These are phyloP conservation scores for Rhodotorula sp. DNA, from an alignment of 1,284 basidiomycete genomes.

Conservation along the genomic window DNA sequence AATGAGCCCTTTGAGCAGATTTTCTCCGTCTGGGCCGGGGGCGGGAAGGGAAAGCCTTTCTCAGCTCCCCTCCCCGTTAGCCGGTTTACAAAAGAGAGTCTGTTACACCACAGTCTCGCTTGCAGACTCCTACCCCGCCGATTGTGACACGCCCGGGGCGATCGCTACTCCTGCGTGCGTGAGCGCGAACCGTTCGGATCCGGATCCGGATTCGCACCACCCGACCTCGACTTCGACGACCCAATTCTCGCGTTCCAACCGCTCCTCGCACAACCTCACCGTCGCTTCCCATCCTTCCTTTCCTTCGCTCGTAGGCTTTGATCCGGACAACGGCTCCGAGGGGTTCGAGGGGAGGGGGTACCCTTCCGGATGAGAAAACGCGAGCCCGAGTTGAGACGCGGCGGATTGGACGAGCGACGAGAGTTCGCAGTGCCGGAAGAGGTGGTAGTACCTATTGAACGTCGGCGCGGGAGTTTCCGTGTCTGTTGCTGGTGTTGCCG, in stretches of 20 bases:
- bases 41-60: too few relatives aligned
- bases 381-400: slow-evolving; percentile 60
- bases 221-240: slow-evolving; percentile 31
- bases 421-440: slow-evolving; percentile 80
- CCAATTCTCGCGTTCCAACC: slow-evolving; percentile 43
- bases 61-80: too few relatives aligned
- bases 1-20: too few relatives aligned
- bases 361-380: slow-evolving; percentile 22
- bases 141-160: too few relatives aligned
- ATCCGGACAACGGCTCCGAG: too few relatives aligned
- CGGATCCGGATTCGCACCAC: too few relatives aligned
- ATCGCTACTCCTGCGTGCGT: too few relatives aligned
- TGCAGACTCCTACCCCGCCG: too few relatives aligned
- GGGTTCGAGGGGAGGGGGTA: neutral
- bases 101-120: too few relatives aligned
- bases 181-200: neutral
- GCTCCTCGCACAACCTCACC: slow-evolving; percentile 23
- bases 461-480: slow-evolving; percentile 49
- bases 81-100: too few relatives aligned
- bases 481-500: slow-evolving; percentile 21
- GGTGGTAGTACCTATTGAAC: slow-evolving; percentile 87
- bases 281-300: slow-evolving; percentile 9
- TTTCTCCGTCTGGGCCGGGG: too few relatives aligned
- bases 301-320: neutral
- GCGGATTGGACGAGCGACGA: slow-evolving; percentile 61